Base-by-base conservation (phyloP, 2,329 filamentous ascomycete species). In the Hymenoscyphus fructigenus region DNA sequence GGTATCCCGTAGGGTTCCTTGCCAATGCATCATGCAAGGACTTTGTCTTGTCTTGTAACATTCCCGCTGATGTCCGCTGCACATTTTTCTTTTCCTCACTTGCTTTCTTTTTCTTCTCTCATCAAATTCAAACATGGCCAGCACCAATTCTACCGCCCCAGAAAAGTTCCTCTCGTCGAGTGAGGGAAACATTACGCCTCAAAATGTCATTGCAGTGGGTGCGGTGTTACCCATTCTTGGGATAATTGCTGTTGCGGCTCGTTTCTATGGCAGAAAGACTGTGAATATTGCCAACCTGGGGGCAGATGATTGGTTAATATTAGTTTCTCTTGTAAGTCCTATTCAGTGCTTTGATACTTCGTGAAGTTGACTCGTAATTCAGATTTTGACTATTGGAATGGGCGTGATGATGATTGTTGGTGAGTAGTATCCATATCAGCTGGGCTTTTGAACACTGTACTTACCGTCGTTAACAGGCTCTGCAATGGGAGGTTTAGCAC, bases 371-470 rank as follows among this genome's bases (percentile, higher is more conserved):
- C 29, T 32, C 29, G 1, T 32, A 1, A 5, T 56, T 3, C 26
- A 56, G 53, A 29, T 56, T 28, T 28, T 47, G 9, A 29, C 20
- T 6, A 59, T 44, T 41, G 57, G 57, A 23, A 23, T 59, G 57
- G 57, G 57, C 29, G 23, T 47, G 20, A 59, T 44, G 36, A 59
- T 59, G 57, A 59, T 59, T 26, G 57, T 47, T 23, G 57, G 57
- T 47, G 23, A 59, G 57, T 56, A 56, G 14, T 56, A 3, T 6
- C 23, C 1, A 32, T 32, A 32, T 32, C 29, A 3, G 29, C 29
- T 32, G 29, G 5, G 29, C 29, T 32, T 32, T 32, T 32, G 29
- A 32, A 32, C 29, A 32, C 29, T 32, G 29, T 32, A 7, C 29
- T 32, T 32, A 32, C 29, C 20, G 3, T 58, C 34, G 34, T 28